Conservation (phyloP, 2,329 filamentous ascomycete genomes). For the Fusarium incarnatum region DNA sequence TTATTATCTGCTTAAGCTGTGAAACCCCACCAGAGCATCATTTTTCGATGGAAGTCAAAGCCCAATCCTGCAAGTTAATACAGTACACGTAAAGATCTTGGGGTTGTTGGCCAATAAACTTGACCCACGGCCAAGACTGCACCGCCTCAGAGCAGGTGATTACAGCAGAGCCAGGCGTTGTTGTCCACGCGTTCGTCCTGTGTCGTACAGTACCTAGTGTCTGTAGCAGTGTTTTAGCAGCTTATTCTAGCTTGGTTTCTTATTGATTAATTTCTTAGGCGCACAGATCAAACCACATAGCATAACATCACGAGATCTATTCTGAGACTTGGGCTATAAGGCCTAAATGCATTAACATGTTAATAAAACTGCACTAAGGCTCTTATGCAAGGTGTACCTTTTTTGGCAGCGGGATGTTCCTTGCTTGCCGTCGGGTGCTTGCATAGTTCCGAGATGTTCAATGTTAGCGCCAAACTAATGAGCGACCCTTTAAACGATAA, state of each 20-base stretch:
- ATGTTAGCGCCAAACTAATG: constrained; percentile 19
- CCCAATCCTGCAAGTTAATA: constrained; percentile 1
- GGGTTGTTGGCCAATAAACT: neutral
- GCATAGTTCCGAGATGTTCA: constrained; percentile 19
- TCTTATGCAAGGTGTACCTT: constrained; percentile 11
- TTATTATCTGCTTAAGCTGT: neutral
- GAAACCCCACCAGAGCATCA: neutral
- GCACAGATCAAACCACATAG: constrained; percentile 4
- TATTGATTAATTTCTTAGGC: neutral
- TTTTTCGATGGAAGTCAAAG: neutral
- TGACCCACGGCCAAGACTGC: constrained; percentile 31
- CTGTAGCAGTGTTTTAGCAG: neutral
- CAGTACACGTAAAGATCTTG: neutral
- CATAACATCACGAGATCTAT: constrained; percentile 5
- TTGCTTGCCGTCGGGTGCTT: constrained; percentile 19
- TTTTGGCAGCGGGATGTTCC: constrained; percentile 24
- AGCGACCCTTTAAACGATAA: neutral
- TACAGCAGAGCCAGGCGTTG: constrained; percentile 6
- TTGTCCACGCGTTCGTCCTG: constrained; percentile 10
- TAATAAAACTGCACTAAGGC: neutral
- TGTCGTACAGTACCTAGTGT: neutral
- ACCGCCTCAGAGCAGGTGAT: constrained; percentile 29
- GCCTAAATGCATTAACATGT: neutral
- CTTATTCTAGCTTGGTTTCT: neutral
- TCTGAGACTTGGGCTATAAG: neutral